Percentiles rank a stretch among this genome's conserved stretches.
These are phyloP conservation scores for Onygenales sp. DNA, from an alignment of 2,329 filamentous ascomycete species.

Conservation along the genomic window DNA sequence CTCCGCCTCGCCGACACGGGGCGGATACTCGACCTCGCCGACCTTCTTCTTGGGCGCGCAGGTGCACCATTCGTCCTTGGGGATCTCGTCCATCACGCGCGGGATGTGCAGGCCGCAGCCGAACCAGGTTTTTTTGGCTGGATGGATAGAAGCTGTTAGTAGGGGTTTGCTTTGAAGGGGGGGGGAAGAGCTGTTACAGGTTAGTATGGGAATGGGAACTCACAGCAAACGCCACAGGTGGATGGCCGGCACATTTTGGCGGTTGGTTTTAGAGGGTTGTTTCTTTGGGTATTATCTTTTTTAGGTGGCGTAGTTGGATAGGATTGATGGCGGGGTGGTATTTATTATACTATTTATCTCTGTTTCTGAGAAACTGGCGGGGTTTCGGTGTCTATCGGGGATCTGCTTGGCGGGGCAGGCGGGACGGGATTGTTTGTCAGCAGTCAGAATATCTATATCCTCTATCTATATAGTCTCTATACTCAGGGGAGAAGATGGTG, in stretches of 20 bases:
- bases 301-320: too few species aligned
- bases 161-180: not conserved
- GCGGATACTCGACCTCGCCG: conserved; percentile 45
- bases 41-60: conserved; percentile 46
- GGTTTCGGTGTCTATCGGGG: too few species aligned
- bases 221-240: too few species aligned
- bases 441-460: too few species aligned
- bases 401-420: too few species aligned
- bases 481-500: too few species aligned
- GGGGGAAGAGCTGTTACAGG: not conserved
- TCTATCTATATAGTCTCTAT: too few species aligned
- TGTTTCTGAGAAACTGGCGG: too few species aligned
- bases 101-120: conserved; percentile 45
- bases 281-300: not conserved
- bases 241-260: not conserved
- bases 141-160: not conserved
- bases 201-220: too few species aligned
- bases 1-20: conserved; percentile 33
- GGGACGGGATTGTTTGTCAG: too few species aligned
- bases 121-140: conserved; percentile 45
- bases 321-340: too few species aligned
- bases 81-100: conserved; percentile 43
- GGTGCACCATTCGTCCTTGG: conserved; percentile 43
- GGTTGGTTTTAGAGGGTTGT: not conserved
- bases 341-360: too few species aligned